Evolutionary conservation across 495 filamentous ascomycete genomes (phyloP), one percentile per base, ranked within the genome.

Genomic region (Mycothermus thermophilus): DNA sequence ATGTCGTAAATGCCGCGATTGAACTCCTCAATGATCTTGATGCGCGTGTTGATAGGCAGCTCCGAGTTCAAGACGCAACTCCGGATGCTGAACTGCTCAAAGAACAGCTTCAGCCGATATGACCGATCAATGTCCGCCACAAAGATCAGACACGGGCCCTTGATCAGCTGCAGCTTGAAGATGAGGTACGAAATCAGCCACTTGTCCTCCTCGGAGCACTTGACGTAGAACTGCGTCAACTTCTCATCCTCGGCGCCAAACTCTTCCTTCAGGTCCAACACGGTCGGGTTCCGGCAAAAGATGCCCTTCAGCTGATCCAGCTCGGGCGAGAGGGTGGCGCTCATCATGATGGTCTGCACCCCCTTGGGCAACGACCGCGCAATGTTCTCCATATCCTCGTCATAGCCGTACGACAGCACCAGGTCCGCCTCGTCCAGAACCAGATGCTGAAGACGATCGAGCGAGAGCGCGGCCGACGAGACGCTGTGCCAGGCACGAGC

Each of bases 341-440:
- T 92, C 79, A 90, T 90, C 40, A 99, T 67, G 50, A 84, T 76
- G 4, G 83, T 87, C 61, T 99, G 90, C 11, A 93, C 67, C 5
- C 84, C 84, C 40, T 79, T 79, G 2, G 87, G 84, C 20, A 95
- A 62, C 5, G 75, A 64, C 46, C 79, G 74, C 0, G 85, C 64
- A 14, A 96, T 62, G 34, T 66, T 73, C 38, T 83, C 71, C 42
- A 99, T 70, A 48, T 96, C 90, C 32, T 88, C 80, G 25, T 90
- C 79, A 47, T 95, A 94, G 30, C 86, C 90, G 49, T 95, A 99
- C 7, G 80, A 86, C 35, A 95, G 62, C n/a, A 96, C 77, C 35
- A 96, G 55, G 55, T 99, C 90, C 3, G 87, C 86, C 58, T 99
- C 90, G 48, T 99, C 90, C 37, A 99, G 78, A 8, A 96, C 86